phyloP scores from a whole-genome alignment of 306 rosid genomes.

The Prunus mume region DNA sequence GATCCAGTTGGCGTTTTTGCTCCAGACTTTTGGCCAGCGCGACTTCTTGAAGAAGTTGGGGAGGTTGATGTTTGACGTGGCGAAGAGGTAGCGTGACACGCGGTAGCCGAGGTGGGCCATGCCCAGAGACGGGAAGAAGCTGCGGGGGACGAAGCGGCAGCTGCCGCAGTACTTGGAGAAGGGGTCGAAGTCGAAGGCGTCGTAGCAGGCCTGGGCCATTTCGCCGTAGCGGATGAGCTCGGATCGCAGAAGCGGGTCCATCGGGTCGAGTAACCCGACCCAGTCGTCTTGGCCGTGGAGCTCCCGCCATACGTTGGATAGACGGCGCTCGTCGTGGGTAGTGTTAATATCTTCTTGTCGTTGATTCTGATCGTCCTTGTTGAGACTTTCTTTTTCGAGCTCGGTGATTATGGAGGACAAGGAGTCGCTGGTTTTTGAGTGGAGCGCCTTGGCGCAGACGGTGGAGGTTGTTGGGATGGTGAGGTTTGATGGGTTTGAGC shows the following conservation, averaged over 20 bases:
- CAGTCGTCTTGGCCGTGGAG: conserved; percentile 70
- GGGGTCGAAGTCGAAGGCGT: conserved; percentile 76
- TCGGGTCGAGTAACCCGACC: conserved; percentile 70
- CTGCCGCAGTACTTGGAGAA: conserved; percentile 83
- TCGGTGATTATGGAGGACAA: conserved; percentile 29
- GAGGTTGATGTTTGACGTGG: conserved; percentile 60
- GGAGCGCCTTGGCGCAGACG: conserved; percentile 1
- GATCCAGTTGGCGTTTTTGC: conserved; percentile 78
- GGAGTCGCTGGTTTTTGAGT: conserved; percentile 18
- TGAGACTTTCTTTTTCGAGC: conserved; percentile 13
- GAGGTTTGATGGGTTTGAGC: neutral
- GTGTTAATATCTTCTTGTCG: neutral
- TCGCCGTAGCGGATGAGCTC: conserved; percentile 85
- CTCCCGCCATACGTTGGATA: conserved; percentile 56
- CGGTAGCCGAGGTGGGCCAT: conserved; percentile 40
- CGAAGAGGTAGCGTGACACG: conserved; percentile 70
- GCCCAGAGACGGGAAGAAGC: conserved; percentile 38
- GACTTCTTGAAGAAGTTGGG: conserved; percentile 73
- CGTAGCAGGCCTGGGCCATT: conserved; percentile 88
- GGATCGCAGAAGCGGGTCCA: conserved; percentile 53
- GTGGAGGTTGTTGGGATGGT: neutral
- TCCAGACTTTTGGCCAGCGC: conserved; percentile 76
- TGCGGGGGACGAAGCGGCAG: conserved; percentile 46
- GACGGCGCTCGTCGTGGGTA: neutral
- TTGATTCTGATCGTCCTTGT: neutral